Percentiles rank a stretch among this genome's conserved stretches.
Evolutionary conservation across 2,329 filamentous ascomycete genomes (phyloP).

Genomic region (Calonectria honghensis): DNA sequence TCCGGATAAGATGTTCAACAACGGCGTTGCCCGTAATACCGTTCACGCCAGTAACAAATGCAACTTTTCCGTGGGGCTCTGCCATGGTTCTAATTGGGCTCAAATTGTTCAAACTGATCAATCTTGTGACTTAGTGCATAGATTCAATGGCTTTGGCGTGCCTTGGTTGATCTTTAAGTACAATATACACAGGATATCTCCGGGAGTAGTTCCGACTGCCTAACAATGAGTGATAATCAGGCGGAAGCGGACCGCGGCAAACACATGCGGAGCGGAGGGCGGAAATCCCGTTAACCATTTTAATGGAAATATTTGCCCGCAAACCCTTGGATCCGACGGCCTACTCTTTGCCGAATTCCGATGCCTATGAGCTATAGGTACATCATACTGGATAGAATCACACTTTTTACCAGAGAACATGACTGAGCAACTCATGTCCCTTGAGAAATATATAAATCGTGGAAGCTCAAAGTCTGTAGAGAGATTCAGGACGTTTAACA

Average conservation of each 20-base stretch:
- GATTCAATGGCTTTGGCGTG: background rate
- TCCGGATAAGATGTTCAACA: conserved; percentile 11
- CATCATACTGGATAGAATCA: background rate
- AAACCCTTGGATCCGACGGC: background rate
- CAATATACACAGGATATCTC: background rate
- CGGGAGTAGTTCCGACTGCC: background rate
- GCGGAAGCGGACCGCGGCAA: background rate
- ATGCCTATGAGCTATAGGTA: background rate
- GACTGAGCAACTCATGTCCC: too few species aligned
- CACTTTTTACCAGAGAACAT: background rate
- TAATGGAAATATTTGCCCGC: background rate
- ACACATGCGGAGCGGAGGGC: conserved; percentile 3
- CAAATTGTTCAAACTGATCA: background rate
- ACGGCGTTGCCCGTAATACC: conserved; percentile 9
- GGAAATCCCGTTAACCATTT: background rate
- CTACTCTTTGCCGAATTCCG: background rate
- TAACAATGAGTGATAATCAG: too few species aligned
- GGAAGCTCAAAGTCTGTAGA: background rate
- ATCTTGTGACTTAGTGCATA: background rate
- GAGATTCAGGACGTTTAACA: background rate
- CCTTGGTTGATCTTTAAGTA: background rate
- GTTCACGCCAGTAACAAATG: conserved; percentile 4
- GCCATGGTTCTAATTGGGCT: background rate
- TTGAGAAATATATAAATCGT: background rate
- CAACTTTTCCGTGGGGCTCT: background rate